Evolutionary conservation across 768 basidiomycete species (phyloP).

Genomic region (Gloeopeniophorella convolvens): DNA sequence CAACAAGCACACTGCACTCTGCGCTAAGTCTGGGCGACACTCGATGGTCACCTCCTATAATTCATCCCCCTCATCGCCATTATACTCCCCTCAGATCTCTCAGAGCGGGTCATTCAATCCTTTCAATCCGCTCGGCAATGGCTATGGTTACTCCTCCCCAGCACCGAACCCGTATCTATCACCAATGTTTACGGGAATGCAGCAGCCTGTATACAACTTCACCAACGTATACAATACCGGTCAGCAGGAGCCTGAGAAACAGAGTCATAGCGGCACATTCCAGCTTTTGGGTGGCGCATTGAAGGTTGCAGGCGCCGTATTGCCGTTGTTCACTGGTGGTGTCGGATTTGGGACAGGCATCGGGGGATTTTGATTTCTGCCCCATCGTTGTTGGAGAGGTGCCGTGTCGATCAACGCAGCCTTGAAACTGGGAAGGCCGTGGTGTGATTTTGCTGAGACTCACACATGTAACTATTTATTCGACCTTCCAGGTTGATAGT

Average conservation of each 20-base stretch:
- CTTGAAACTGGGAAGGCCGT: too few species aligned
- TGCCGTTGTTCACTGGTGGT: too few species aligned
- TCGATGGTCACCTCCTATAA: background rate
- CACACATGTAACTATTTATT: too few species aligned
- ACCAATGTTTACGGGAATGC: background rate
- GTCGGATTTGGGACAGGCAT: too few species aligned
- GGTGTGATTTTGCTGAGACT: too few species aligned
- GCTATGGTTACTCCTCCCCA: background rate
- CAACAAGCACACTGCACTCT: background rate
- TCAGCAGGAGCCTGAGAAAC: background rate
- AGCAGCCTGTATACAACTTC: background rate
- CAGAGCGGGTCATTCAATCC: background rate
- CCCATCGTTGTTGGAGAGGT: too few species aligned
- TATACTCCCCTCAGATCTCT: background rate
- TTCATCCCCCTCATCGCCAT: background rate
- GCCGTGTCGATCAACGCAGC: too few species aligned
- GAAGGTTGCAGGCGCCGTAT: too few species aligned
- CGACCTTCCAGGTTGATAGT: too few species aligned
- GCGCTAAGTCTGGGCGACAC: background rate
- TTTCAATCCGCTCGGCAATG: background rate
- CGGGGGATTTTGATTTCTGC: too few species aligned
- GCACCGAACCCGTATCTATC: background rate
- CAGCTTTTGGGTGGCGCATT: slow-evolving; percentile 2
- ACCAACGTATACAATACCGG: background rate
- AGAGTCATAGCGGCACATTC: background rate